Evolutionary conservation across 345 rosid species (phyloP), one percentile per base, ranked within the genome.

Genomic region (Corchorus olitorius): DNA sequence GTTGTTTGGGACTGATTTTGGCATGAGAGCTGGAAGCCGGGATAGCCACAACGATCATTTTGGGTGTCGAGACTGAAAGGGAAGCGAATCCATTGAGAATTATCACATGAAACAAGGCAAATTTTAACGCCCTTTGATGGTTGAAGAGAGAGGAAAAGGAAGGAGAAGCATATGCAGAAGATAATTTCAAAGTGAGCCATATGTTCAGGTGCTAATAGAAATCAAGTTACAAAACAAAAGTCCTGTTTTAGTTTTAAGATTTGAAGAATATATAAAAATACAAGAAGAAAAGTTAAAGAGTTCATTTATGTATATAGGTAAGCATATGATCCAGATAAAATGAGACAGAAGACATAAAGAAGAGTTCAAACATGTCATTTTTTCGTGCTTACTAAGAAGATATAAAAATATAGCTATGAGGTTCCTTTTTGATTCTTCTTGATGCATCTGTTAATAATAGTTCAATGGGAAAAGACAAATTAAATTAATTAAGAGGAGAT

Each of bases 11-110:
- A 15, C 35, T 61, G 69, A 49, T 27, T 13, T 13, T 50, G 35
- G 70, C 76, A 77, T 19, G 68, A 49, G 43, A 77, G 53, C 2
- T 62, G 39, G 13, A 77, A 77, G 12, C 71, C 76, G 3, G 80
- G 80, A 39, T 70, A 77, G 41, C 70, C 70, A 68, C 74, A 79
- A 7, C 78, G 78, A 34, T 2, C 9, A 46, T 3, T 10, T 53
- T 8, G 52, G 62, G 55, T 56, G 9, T 8, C n/a, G 55, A 62
- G 37, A 16, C 53, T 37, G 45, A 70, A 77, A 6, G 80, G 80
- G 66, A 77, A 77, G 39, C 53, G 52, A 43, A 65, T 43, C 17
- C 4, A 27, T 43, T 41, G 52, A 27, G 1, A 27, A 16, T 12
- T 33, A 16, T 39, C 56, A 17, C 58, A 7, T 39, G 69, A 15